Evolutionary conservation across 2,329 filamentous ascomycete genomes (phyloP), one percentile per base, ranked within the genome.

Genomic region (Blastomyces gilchristii): DNA sequence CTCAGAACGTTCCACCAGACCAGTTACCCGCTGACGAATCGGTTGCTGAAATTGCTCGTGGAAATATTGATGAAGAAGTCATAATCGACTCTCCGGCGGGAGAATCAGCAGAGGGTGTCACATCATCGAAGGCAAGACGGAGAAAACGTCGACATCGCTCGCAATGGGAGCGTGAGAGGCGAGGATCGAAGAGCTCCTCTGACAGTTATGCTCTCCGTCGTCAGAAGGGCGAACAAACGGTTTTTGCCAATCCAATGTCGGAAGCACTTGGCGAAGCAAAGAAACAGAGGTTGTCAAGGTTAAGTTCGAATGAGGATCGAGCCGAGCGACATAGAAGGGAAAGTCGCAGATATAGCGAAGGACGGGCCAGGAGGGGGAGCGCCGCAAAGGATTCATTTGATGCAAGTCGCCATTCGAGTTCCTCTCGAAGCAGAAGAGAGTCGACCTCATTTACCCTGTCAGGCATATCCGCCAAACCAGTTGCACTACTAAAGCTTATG

Each of bases 191-290:
- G 60, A 68, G 70, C 34, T 77, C 74, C 2, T 72, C 71, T 5
- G 75, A 77, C 60, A 71, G 68, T 7, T 71, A 69, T 9, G 66
- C 68, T 61, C 68, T 73, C 41, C 68, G 71, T 60, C 72, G 73
- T 22, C 68, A 70, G 62, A 76, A 73, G 63, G 71, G 70, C 58
- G 73, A 74, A 18, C 68, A 71, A 43, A 65, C 68, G n/a, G 56
- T 72, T 3, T 65, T 76, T 58, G 71, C 70, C 16, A 71, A 72
- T 53, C 71, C 72, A 34, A 76, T 73, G 71, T 67, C 69, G 6
- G 72, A 68, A 49, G 71, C 74, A 31, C 63, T 76, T 11, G 73
- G 74, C 28, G 73, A 76, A 63, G 72, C 74, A 16, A 73, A 72
- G 45, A 69, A 70, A 60, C 71, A 73, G 45, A 71, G 73, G 63